Evolutionary conservation across 805 yeast genomes (phyloP), one percentile per base, ranked within the genome.

Genomic region (Metschnikowia koreensis): DNA sequence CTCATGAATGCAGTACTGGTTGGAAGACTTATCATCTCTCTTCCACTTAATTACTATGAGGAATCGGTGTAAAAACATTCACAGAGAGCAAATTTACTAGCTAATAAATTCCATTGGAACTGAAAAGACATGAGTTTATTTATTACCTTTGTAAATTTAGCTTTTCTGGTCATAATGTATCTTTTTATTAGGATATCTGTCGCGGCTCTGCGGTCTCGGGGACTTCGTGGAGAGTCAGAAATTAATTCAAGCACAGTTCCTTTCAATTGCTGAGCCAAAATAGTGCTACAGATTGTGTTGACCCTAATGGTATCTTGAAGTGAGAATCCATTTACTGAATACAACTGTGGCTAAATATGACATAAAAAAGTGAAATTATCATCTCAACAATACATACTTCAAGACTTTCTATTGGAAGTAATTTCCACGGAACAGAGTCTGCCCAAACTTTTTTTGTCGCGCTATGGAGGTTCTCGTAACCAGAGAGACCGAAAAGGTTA

Each of bases 1-100:
- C 43, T 36, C 41, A 27, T 40, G 42, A 37, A 40, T 49, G 52
- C 52, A 49, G 52, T 49, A 44, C 52, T 34, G 29, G 17, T 38
- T 13, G 5, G 36, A 9, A 17, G 10, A 39, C 6, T 26, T 8
- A 39, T 26, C 6, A 37, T 37, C 15, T 37, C n/a, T 37, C 15
- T 37, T 7, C 13, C 10, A 9, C 6, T 10, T 31, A 6, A 9
- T 6, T 10, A 31, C 34, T 10, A 9, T 12, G 10, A 10, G 34
- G 10, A 31, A 31, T 10, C 13, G 13, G 13, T 10, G 34, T 9
- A 6, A 31, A 3, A 10, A 31, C 34, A 31, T 31, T 31, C 13
- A 31, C 13, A 31, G 34, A 10, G 34, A 12, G 34, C 34, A 10
- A 10, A 31, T 10, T 31, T 31, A 31, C 13, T 2, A 31, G 13